phyloP scores from a whole-genome alignment of 1,284 basidiomycete species.

The Ustilago shanxiensis region DNA sequence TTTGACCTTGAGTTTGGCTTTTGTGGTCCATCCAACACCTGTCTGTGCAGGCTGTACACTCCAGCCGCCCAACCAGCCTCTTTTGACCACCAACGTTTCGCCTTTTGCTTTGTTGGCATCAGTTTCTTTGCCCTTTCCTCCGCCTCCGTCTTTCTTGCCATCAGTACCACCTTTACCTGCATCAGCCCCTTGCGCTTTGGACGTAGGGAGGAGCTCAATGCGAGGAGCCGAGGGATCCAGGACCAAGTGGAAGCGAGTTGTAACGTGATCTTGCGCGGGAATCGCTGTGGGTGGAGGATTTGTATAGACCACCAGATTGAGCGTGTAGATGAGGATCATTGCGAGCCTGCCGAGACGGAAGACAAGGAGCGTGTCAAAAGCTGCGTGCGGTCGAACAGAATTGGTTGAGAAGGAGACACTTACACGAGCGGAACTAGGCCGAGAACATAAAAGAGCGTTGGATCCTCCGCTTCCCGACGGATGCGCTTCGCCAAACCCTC shows the following conservation, averaged over 20 bases:
- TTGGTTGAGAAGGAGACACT: conserved; percentile 11
- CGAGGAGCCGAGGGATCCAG: conserved; percentile 27
- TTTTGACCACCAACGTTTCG: conserved; percentile 30
- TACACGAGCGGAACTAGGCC: conserved; percentile 41
- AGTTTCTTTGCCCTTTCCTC: conserved; percentile 5
- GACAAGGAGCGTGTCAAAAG: neutral
- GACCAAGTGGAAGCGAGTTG: conserved; percentile 23
- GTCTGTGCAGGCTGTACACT: conserved; percentile 20
- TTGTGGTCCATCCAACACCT: conserved; percentile 6
- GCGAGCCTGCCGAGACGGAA: conserved; percentile 15
- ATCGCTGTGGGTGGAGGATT: conserved; percentile 16
- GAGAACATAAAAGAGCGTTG: conserved; percentile 32
- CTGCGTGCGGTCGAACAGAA: neutral
- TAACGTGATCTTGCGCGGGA: conserved; percentile 1
- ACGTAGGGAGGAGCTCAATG: conserved; percentile 28
- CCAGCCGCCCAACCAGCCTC: conserved; percentile 40
- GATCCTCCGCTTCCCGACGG: conserved; percentile 24
- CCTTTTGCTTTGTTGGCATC: conserved; percentile 7
- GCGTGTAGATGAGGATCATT: conserved; percentile 38
- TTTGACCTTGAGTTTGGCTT: conserved; percentile 8
- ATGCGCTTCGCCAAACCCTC: conserved; percentile 14
- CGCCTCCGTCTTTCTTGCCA: conserved; percentile 12
- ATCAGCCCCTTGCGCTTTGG: neutral
- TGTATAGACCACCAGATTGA: conserved; percentile 28
- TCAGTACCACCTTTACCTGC: conserved; percentile 13